Base-by-base conservation (phyloP, 768 basidiomycete species). In the Pleurotus pulmonarius region DNA sequence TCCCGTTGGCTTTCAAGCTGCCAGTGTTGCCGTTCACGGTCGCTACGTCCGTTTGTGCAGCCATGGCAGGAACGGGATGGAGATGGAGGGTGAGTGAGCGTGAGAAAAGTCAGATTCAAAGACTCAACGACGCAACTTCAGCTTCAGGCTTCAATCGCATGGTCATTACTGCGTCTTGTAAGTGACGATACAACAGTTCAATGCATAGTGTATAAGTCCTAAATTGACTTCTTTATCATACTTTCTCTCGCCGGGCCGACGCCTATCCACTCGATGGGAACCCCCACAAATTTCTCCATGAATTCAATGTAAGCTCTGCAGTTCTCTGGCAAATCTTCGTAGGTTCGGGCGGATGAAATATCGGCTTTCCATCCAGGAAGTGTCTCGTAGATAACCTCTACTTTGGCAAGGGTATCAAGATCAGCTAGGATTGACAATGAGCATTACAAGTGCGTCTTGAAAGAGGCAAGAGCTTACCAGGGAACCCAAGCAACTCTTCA, bases 231-330 rank as follows among this genome's bases (percentile, higher is more conserved):
- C 44, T 37, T 58, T 11, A 81, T 45, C 89, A 94, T 96, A 60
- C 83, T 86, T 60, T 92, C 88, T 57, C 95, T 71, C 15, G 77
- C 90, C 13, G 96, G 92, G 0, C 96, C 96, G 16, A 95, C 87
- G 9, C 96, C 96, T 51, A 98, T 93, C 89, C 92, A 98, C 71
- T 88, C 85, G 56, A 98, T 78, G 48, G 85, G 87, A 8, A 90
- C 84, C 7, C 77, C 78, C 16, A 92, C 69, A 67, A 77, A 87
- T 16, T 80, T 64, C 70, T 98, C 95, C 60, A 98, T 90, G 68
- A 89, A 98, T 58, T 82, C 81, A 53, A 98, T 75, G 69, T 98
- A 99, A 64, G 78, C 82, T 76, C 81, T 85, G 76, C 93, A 95
- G 58, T 90, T 88, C 41, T 82, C 82, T 0, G 97, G 97, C 5